phyloP scores from a whole-genome alignment of 805 yeast species.

The Myxozyma neotropica region DNA sequence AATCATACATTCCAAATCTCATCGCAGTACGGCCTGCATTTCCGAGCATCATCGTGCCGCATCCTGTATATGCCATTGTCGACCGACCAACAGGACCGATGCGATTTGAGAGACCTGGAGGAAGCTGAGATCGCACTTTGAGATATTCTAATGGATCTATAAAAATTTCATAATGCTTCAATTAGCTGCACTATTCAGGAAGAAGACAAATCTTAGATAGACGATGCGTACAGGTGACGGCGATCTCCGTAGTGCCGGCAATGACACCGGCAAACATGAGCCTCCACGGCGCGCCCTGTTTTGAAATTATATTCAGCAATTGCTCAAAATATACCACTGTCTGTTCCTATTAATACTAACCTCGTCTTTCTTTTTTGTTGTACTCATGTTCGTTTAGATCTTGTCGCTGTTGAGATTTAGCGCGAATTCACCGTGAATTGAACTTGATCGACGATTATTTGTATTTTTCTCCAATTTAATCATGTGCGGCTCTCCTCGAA shows the following conservation, averaged over 20 bases:
- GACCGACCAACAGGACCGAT: constrained; percentile 22
- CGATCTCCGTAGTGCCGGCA: constrained; percentile 45
- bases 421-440: too few species aligned
- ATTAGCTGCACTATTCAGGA: background rate
- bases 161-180: constrained; percentile 33
- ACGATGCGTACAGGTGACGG: constrained; percentile 42
- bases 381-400: background rate
- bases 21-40: constrained; percentile 71
- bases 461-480: background rate
- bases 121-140: constrained; percentile 45
- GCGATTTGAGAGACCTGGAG: constrained; percentile 35
- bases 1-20: constrained; percentile 73
- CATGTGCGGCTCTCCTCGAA: too few species aligned
- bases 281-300: constrained; percentile 13
- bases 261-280: constrained; percentile 41
- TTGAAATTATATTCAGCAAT: too few species aligned
- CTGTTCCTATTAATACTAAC: too few species aligned
- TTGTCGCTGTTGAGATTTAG: background rate
- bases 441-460: background rate
- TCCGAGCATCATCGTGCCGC: constrained; percentile 75
- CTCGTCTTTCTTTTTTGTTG: constrained; percentile 4
- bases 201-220: too few species aligned
- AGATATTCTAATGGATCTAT: constrained; percentile 48
- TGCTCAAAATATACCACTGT: too few species aligned
- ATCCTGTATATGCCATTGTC: constrained; percentile 53